Base-by-base conservation (phyloP, 2,329 filamentous ascomycete genomes). In the Coniochaeta hoffmannii region DNA sequence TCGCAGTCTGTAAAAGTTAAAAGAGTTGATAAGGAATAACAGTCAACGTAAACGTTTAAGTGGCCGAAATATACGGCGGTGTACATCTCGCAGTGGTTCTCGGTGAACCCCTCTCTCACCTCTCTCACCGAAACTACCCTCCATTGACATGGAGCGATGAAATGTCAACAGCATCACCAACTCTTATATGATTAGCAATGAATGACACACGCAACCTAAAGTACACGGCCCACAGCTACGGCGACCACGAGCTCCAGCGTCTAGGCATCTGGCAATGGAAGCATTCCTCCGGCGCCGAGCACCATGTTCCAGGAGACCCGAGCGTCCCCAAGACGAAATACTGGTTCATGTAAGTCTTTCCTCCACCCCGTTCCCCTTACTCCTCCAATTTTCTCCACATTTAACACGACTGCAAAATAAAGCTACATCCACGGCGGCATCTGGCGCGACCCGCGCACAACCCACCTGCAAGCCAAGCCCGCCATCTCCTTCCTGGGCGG, bases 361-460 rank as follows among this genome's bases (percentile, higher is more conserved):
- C 38, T 22, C 38, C n/a, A 11, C 11, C 30, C 50, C 50, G 2
- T 35, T 52, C 15, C 8, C 28, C 22, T 28, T 11, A 19, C 3
- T 30, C 24, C 1, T 24, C 7, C 19, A 26, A 4, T 30, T 28
- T 50, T n/a, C n/a, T 5, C 1, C n/a, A 4, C 24, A 30, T 17
- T 24, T 31, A 34, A 34, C 41, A 35, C 31, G 41, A 19, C 44
- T 44, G 35, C n/a, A n/a, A 28, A 52, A 30, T 35, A n/a, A 28
- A 52, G 50, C 57, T 85, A 76, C 66, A 76, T 86, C 63, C 83
- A 86, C 64, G 83, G 83, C 60, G 83, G 83, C 59, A 82, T 77
- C 58, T 86, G 83, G 83, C 75, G 82, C 56, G 83, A 86, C 66
- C 81, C 82, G 41, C 68, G 69, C 54, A 72, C 77, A 55, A 72